Evolutionary conservation across 768 basidiomycete genomes (phyloP).

Genomic region (Postia placenta): DNA sequence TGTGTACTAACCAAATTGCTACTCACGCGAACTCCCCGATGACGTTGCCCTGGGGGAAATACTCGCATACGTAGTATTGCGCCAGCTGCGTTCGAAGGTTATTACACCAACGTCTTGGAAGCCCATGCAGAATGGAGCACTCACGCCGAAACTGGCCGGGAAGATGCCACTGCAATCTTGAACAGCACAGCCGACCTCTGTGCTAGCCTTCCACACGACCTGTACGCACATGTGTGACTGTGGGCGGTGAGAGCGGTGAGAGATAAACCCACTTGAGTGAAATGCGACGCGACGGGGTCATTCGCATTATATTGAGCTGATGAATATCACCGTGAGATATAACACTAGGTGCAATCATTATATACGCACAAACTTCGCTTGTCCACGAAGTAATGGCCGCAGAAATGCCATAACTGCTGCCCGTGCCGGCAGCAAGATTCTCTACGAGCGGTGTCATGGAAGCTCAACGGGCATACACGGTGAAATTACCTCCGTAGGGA

Average conservation of each 20-base stretch:
- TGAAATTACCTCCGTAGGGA: conserved; percentile 53
- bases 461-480: not conserved
- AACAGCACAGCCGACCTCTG: conserved; percentile 59
- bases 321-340: not conserved
- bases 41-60: conserved; percentile 58
- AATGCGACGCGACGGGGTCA: conserved; percentile 59
- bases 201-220: conserved; percentile 62
- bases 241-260: too few species aligned
- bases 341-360: not conserved
- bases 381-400: conserved; percentile 56
- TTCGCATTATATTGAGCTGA: conserved; percentile 51
- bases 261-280: conserved; percentile 47
- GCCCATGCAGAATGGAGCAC: conserved; percentile 17
- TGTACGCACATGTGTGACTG: conserved; percentile 3
- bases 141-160: conserved; percentile 44
- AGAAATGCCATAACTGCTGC: conserved; percentile 39
- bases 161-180: conserved; percentile 55
- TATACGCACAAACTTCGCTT: conserved; percentile 59
- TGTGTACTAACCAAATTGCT: too few species aligned
- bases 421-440: conserved; percentile 73
- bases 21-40: conserved; percentile 56
- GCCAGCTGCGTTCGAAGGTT: conserved; percentile 33
- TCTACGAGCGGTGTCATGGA: conserved; percentile 34
- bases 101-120: not conserved
- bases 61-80: conserved; percentile 65